A percentile compares a stretch with the other conserved stretches of the same genome.
phyloP scores from a whole-genome alignment of 768 basidiomycete genomes.

The Kwoniella sp. region DNA sequence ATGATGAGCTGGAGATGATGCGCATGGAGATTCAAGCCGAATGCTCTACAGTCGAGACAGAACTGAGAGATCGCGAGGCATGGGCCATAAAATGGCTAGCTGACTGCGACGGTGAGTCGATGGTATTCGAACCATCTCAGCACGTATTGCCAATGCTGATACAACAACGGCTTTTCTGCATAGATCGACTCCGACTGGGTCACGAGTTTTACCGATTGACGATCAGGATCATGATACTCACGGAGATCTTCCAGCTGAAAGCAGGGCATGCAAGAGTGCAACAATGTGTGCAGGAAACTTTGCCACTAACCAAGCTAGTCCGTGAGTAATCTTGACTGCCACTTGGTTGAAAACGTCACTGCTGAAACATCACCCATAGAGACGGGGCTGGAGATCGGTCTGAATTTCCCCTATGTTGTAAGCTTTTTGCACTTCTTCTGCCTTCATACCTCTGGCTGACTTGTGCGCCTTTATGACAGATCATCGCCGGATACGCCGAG shows the following conservation, averaged over 20 bases:
- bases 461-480: not conserved
- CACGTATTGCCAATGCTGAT: too few relatives aligned
- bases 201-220: not conserved
- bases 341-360: not conserved
- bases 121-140: too few relatives aligned
- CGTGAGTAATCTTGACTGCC: not conserved
- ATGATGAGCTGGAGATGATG: constrained; percentile 4
- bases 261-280: not conserved
- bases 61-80: not conserved
- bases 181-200: not conserved
- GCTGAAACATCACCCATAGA: not conserved
- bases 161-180: too few relatives aligned
- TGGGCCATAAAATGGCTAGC: not conserved
- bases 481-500: not conserved
- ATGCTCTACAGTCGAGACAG: not conserved
- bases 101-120: too few relatives aligned
- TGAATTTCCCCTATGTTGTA: constrained; percentile 1
- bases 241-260: not conserved
- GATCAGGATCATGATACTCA: not conserved
- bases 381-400: not conserved
- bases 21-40: not conserved
- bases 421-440: not conserved
- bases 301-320: not conserved
- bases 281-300: not conserved
- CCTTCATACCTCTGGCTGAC: not conserved